phyloP scores from a whole-genome alignment of 164 flowering plant species.

The Piper betle region DNA sequence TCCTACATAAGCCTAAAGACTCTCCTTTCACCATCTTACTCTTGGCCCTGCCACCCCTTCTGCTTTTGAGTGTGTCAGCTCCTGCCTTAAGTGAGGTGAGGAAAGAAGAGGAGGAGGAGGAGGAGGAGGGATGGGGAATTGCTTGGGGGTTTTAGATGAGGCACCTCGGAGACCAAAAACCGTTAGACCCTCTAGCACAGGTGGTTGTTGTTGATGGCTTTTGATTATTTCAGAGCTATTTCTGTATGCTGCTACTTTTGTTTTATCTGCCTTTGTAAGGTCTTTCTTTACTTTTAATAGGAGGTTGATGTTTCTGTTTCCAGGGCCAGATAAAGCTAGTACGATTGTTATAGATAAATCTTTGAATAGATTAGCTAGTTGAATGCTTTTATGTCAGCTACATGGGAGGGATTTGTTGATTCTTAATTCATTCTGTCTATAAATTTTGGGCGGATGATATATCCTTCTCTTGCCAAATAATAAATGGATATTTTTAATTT shows the following conservation, averaged over 20 bases:
- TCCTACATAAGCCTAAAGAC: not conserved
- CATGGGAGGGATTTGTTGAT: not conserved
- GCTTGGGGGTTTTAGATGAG: constrained; percentile 11
- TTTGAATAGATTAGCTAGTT: too few relatives aligned
- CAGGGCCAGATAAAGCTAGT: too few relatives aligned
- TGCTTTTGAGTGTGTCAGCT: not conserved
- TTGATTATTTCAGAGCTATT: not conserved
- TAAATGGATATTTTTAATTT: not conserved
- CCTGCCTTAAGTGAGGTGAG: not conserved
- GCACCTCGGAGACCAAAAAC: constrained; percentile 9
- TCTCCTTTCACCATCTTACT: not conserved
- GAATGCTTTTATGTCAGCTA: not conserved
- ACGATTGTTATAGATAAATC: too few relatives aligned
- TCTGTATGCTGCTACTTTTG: not conserved
- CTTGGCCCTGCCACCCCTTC: not conserved
- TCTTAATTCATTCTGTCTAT: not conserved
- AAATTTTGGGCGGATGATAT: not conserved
- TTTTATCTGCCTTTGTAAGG: not conserved
- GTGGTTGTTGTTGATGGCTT: not conserved
- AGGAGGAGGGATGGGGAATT: constrained; percentile 14
- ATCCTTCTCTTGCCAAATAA: not conserved
- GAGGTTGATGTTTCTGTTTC: too few relatives aligned
- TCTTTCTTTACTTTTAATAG: too few relatives aligned
- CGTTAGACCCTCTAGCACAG: constrained; percentile 10
- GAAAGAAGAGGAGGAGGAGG: not conserved